Evolutionary conservation across 208 protist genomes (phyloP), one percentile per base, ranked within the genome.

Genomic region (Crithidia sp.): DNA sequence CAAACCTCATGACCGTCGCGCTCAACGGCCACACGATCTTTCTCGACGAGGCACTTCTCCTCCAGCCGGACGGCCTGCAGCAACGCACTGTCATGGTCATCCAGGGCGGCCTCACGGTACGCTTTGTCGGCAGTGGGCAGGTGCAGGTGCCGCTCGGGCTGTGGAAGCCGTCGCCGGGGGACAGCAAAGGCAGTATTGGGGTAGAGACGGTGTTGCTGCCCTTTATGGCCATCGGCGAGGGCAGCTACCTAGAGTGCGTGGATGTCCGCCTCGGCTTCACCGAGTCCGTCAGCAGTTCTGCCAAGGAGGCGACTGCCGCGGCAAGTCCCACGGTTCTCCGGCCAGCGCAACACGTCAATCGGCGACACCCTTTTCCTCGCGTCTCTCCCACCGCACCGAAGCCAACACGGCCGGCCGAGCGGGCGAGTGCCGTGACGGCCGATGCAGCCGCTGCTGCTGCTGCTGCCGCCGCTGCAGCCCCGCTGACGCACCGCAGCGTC

Each of bases 1-100:
- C 86, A 17, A 95, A 95, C 64, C 81, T 91, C 62, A 86, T 95
- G 59, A 80, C 81, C 36, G 84, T 95, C n/a, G 19, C 79, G 59
- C 75, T 95, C 63, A 80, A 86, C 61, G 82, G 87, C n/a, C 69
- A 88, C 79, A 77, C 76, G 5, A 76, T 93, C 58, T 67, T 69
- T 39, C 39, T 95, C 47, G 84, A 90, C 63, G 62, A 82, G 10
- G 52, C 76, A 17, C 53, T 78, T 57, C 67, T 83, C 28, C 62
- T 45, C 28, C 74, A 54, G 41, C 74, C 74, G 40, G 67, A 69
- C n/a, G 66, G 69, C 8, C 68, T 69, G 45, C 71, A 63, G 41
- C 28, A 28, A 28, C 78, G 80, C 16, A 76, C 80, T 39, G 80
- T 95, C 13, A 84, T 92, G 70, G 67, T 95, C 9, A 79, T 95